Percentiles rank a stretch among this genome's conserved stretches.
Evolutionary conservation across 495 filamentous ascomycete genomes (phyloP).

Genomic region (Viridothelium virens): DNA sequence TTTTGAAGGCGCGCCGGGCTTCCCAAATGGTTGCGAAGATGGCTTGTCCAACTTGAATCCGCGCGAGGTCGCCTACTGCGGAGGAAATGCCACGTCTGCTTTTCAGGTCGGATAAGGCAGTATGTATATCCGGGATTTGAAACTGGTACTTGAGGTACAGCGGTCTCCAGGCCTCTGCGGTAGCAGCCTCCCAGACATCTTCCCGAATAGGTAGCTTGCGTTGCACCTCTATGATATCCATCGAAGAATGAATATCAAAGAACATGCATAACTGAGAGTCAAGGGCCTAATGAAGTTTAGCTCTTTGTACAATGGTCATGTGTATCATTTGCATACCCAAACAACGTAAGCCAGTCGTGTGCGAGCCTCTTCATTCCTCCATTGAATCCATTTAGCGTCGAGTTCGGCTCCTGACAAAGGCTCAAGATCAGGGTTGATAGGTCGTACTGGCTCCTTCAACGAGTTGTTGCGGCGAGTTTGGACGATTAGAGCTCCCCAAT

Average conservation of each 20-base stretch:
- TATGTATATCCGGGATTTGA: background rate
- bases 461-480: conserved; percentile 10
- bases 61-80: background rate
- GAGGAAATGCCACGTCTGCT: background rate
- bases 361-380: conserved; percentile 13
- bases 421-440: background rate
- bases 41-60: background rate
- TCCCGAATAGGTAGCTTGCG: conserved; percentile 14
- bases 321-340: conserved; percentile 12
- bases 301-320: background rate
- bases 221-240: conserved; percentile 14
- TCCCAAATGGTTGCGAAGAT: background rate
- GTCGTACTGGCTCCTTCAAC: conserved; percentile 3
- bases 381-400: conserved; percentile 18
- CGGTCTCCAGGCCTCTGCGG: conserved; percentile 12
- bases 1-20: background rate
- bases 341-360: conserved; percentile 12
- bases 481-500: background rate
- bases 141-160: conserved; percentile 10
- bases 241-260: conserved; percentile 12
- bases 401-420: conserved; percentile 2
- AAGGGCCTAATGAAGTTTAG: conserved; percentile 5
- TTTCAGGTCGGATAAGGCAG: background rate
- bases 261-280: conserved; percentile 14
- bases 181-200: conserved; percentile 14